Base-by-base conservation (phyloP, 305 asterid genomes). In the Fraxinus floribunda region DNA sequence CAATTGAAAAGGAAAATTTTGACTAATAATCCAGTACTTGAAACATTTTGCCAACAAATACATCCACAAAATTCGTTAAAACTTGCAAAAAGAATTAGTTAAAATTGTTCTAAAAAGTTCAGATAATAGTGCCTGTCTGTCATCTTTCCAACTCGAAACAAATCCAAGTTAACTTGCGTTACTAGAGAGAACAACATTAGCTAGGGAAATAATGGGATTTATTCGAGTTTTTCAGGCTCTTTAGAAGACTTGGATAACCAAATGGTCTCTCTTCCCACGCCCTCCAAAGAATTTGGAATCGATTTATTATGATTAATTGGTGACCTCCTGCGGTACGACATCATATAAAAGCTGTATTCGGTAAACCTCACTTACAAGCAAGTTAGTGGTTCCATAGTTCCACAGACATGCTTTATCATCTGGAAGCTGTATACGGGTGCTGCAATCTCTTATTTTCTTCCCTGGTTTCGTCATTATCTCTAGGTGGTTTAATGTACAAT, bases 351-450 rank as follows among this genome's bases (percentile, higher is more conserved):
- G 36, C 52, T 49, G 76, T 34, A 16, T 13, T 64, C 70, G 3
- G 57, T 74, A 15, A 34, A 64, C 55, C 81, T 72, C 71, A 41
- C n/a, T 60, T 13, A 38, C 78, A 30, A 57, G 78, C 20, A 41
- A 29, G 57, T 84, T 44, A 52, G 76, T 29, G 80, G 74, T 39
- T 57, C 81, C 57, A 30, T 7, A 84, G 60, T 24, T 52, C 74
- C 82, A 70, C 72, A 24, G 57, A 22, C 62, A 57, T 3, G 72
- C 49, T 29, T 64, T 78, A 68, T 87, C 86, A 87, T 88, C 87
- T 81, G 81, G 86, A 76, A 86, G 88, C 82, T 71, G 88, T 76
- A 78, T 84, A 78, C 52, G 88, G 88, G 60, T 85, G 88, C 62
- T 75, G 78, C 85, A 85, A 76, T 75, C 82, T 83, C 81, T 81